A percentile compares a stretch with the other conserved stretches of the same genome.
phyloP scores from a whole-genome alignment of 805 yeast genomes.

The Metschnikowia bowlesiae region DNA sequence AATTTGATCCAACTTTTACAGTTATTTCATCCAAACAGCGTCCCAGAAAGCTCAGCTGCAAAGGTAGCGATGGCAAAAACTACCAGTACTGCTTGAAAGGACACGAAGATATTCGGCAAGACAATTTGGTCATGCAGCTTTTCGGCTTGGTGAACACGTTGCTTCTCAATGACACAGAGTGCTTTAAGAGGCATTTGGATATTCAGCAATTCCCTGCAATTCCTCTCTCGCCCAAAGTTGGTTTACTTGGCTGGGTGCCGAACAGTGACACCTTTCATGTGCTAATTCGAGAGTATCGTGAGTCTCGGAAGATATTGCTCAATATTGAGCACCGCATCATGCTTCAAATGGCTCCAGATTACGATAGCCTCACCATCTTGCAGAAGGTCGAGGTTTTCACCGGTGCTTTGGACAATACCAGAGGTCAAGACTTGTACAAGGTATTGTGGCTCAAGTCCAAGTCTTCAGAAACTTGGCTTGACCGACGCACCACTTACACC shows the following conservation, averaged over 20 bases:
- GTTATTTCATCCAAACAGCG: constrained; percentile 95
- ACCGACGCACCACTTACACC: constrained; percentile 93
- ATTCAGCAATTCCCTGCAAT: constrained; percentile 90
- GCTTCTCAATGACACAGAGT: constrained; percentile 84
- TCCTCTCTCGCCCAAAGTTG: constrained; percentile 96
- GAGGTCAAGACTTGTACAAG: constrained; percentile 94
- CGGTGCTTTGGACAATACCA: constrained; percentile 88
- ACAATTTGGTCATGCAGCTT: constrained; percentile 94
- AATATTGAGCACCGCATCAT: constrained; percentile 93
- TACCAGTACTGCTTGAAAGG: constrained; percentile 85
- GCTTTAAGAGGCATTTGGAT: constrained; percentile 91
- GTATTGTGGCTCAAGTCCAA: constrained; percentile 95
- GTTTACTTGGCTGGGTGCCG: constrained; percentile 94
- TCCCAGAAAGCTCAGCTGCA: constrained; percentile 76
- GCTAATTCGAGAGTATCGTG: constrained; percentile 86
- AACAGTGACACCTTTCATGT: constrained; percentile 96
- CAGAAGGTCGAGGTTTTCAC: constrained; percentile 97
- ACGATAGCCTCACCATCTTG: constrained; percentile 79
- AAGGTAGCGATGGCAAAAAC: constrained; percentile 89
- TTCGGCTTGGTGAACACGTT: constrained; percentile 93
- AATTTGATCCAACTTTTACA: constrained; percentile 76
- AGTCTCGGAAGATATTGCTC: constrained; percentile 78
- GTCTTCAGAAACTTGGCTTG: constrained; percentile 96
- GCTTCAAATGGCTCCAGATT: constrained; percentile 97
- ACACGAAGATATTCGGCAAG: constrained; percentile 97